Base-by-base conservation (phyloP, 257 asterid genomes). In the Fraxinus pennsylvanica region DNA sequence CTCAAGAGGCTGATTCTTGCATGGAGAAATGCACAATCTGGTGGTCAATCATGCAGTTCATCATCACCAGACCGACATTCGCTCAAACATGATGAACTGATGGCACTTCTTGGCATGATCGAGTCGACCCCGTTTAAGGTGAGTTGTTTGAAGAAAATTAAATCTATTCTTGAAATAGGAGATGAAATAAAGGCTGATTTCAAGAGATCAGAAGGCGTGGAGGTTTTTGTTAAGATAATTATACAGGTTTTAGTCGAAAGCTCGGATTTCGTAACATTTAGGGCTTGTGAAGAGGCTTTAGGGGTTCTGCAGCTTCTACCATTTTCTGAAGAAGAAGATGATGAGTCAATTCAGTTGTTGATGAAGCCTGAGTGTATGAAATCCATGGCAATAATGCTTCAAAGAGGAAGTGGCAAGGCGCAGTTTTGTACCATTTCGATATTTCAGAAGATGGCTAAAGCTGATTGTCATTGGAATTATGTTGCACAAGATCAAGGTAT, bases 211-310 rank as follows among this genome's bases (percentile, higher is more conserved):
- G 94, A 94, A 3, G 97, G 99, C 0, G 84, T 92, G 3, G 96
- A 91, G 74, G 86, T 78, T 15, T 81, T 92, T 29, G 87, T 91
- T 14, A 73, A 71, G 73, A 91, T 90, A 1, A 67, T 92, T 39
- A 85, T 81, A 15, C 97, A 92, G 81, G 81, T 91, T 71, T 70
- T 89, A 22, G 70, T 68, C 0, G 97, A 92, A 9, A 81, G 68
- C 6, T 84, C 83, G 2, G 97, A 91, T 89, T 92, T 91, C 27
- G 76, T 47, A 0, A 50, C 90, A 6, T 89, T 91, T 69, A 79
- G 95, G 68, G 96, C 92, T 2, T 90, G 96, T 54, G 99, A 94
- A 67, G 99, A 94, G 81, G 98, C 99, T 0, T 75, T 90, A 2
- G 87, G 88, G 8, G 84, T 91, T 5, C 72, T 94, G 57, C 78